Evolutionary conservation across 2,329 filamentous ascomycete species (phyloP), one percentile per base, ranked within the genome.

Genomic region (Aureobasidium sp.): DNA sequence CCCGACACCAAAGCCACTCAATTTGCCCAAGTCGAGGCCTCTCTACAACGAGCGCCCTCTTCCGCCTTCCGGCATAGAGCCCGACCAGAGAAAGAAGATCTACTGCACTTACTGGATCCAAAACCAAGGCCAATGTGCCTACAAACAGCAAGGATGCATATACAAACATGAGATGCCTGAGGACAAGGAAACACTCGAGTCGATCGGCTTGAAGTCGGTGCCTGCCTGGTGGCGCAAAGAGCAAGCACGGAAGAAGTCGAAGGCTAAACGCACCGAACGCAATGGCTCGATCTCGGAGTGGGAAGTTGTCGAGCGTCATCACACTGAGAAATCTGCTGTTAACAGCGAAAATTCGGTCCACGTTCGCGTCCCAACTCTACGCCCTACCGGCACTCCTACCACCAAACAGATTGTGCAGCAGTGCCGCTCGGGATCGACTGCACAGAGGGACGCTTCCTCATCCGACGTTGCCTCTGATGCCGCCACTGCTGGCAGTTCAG

Each of bases 41-140:
- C 46, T 51, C 34, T 60, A 51, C 46, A 60, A 60, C 9, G 44
- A 32, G 24, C 57, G 64, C 27, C 63, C 61, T 3, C 66, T 69
- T 12, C 67, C 72, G 5, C 73, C 75, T 2, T 76, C 76, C 0
- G 74, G 75, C 26, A 67, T 70, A n/a, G 66, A 72, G 20, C 75
- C 76, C 20, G 73, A 78, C 12, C 70, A 70, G 5, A 73, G 75
- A 6, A 84, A 82, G 69, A 96, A 96, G 72, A 78, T 88, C 27
- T 96, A 88, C 74, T 96, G 92, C 75, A 90, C 91, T 63, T 90
- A 93, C 74, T 97, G 92, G 92, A 87, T 96, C 61, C 87, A 90
- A 68, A 87, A 89, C 63, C 92, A 91, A 24, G 85, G 89, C 47
- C 36, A 47, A 27, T 97, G 92, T 72, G 88, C 88, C 65, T 97